Evolutionary conservation across 257 asterid genomes (phyloP), one percentile per base, ranked within the genome.

Genomic region (Datura wrightii): DNA sequence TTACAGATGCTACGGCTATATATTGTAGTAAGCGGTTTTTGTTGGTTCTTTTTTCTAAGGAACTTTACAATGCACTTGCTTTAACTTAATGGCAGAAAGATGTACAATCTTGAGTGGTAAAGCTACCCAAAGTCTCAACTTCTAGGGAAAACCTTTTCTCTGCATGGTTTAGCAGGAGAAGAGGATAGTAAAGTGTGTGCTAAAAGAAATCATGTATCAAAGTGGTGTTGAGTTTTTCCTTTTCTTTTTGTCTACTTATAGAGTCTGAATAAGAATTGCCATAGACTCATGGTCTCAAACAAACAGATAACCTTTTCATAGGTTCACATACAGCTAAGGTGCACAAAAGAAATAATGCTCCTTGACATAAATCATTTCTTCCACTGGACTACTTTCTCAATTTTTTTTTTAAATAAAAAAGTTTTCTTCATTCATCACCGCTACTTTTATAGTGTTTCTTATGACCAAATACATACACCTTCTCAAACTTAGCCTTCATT

Each of bases 21-120:
- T 74, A 6, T 48, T 24, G 52, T 67, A 72, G 2, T 74, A 3
- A 62, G 46, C 3, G 15, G 24, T 31, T 78, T 76, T 31, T 15
- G 46, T 31, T 50, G 63, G 59, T 78, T 78, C 63, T 52, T 78
- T 24, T 78, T 14, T 78, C 34, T 1, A 52, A 52, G 59, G 4
- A 50, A 31, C 44, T 50, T 19, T 8, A 11, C 19, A 46, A 18
- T 72, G 10, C 39, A 50, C 2, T 76, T 5, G 24, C 44, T 24
- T 76, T 31, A 48, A 31, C 82, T 31, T 31, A 24, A 50, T 31
- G 82, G 82, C 63, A 52, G 31, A 31, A 74, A 39, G 39, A 48
- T 24, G 58, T 78, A 78, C 19, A 52, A 78, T 52, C 59, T 74
- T 24, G 59, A 19, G 46, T 19, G 80, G 42, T 74, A 46, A 48